Evolutionary conservation across 2,329 filamentous ascomycete species (phyloP).

Genomic region (Fusarium sp.): DNA sequence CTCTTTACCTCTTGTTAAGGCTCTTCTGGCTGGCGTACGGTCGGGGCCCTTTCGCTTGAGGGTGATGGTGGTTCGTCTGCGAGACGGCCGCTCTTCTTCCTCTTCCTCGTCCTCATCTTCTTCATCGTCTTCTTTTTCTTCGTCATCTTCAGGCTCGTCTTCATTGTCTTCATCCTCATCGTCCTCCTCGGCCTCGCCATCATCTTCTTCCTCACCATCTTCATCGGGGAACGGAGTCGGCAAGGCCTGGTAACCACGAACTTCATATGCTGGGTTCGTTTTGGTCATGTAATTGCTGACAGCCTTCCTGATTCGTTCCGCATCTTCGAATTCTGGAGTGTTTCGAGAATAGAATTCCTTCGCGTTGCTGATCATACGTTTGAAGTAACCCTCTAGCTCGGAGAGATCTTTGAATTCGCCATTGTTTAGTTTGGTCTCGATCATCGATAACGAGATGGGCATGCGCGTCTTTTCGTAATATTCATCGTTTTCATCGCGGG

Average conservation of each 20-base stretch:
- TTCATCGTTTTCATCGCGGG: slow-evolving; percentile 71
- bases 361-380: slow-evolving; percentile 87
- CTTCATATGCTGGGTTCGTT: slow-evolving; percentile 84
- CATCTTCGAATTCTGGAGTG: slow-evolving; percentile 82
- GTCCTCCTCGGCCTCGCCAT: slow-evolving; percentile 51
- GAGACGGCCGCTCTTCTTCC: slow-evolving; percentile 49
- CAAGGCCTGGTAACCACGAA: slow-evolving; percentile 74
- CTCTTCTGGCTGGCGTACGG: slow-evolving; percentile 52
- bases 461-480: slow-evolving; percentile 84
- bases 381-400: slow-evolving; percentile 84
- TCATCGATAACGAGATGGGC: slow-evolving; percentile 81
- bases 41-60: slow-evolving; percentile 54
- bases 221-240: slow-evolving; percentile 72
- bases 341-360: slow-evolving; percentile 84
- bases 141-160: slow-evolving; percentile 47
- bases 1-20: slow-evolving; percentile 48
- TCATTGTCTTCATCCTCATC: slow-evolving; percentile 49
- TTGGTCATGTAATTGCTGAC: slow-evolving; percentile 90
- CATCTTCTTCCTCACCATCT: slow-evolving; percentile 47
- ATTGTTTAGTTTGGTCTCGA: slow-evolving; percentile 79
- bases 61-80: slow-evolving; percentile 55
- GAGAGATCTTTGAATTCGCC: slow-evolving; percentile 77
- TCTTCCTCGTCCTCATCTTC: slow-evolving; percentile 50
- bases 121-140: slow-evolving; percentile 47
- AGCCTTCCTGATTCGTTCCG: slow-evolving; percentile 86